A percentile compares a stretch with the other conserved stretches of the same genome.
phyloP scores from a whole-genome alignment of 2,329 filamentous ascomycete genomes.

The Chaetomium sp. region DNA sequence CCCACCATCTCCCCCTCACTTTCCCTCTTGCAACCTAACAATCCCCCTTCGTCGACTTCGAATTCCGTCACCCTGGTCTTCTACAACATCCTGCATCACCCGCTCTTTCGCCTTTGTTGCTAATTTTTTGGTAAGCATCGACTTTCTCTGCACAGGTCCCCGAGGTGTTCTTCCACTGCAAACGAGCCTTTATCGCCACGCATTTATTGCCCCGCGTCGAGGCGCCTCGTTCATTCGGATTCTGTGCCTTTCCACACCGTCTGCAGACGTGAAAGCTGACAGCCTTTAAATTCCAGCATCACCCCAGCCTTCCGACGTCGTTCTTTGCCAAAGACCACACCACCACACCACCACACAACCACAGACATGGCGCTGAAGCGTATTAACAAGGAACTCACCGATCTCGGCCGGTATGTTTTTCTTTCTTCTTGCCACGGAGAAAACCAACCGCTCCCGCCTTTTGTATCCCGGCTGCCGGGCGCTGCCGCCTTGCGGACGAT shows the following conservation, averaged over 20 bases:
- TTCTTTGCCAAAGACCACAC: constrained; percentile 1
- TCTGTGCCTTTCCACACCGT: constrained; percentile 23
- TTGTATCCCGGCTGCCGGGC: too few species aligned
- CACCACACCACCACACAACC: constrained; percentile 21
- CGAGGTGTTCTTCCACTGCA: neutral
- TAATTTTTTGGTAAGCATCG: constrained; percentile 18
- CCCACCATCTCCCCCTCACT: constrained; percentile 17
- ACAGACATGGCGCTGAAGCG: constrained; percentile 76
- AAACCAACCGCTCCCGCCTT: too few species aligned
- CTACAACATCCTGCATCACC: constrained; percentile 8
- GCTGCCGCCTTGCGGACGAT: too few species aligned
- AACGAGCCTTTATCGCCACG: constrained; percentile 4
- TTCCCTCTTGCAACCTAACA: constrained; percentile 23
- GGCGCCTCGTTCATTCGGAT: constrained; percentile 42
- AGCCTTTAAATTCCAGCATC: constrained; percentile 22
- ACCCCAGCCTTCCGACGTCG: constrained; percentile 16
- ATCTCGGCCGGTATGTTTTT: constrained; percentile 71
- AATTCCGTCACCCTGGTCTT: constrained; percentile 16
- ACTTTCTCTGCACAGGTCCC: neutral
- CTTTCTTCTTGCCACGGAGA: constrained; percentile 7
- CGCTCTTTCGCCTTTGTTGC: constrained; percentile 5
- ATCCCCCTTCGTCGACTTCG: constrained; percentile 14
- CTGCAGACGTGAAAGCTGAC: constrained; percentile 15
- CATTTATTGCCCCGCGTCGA: neutral
- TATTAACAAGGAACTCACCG: constrained; percentile 90